A percentile compares a stretch with the other conserved stretches of the same genome.
Evolutionary conservation across 2,329 filamentous ascomycete genomes (phyloP).

Genomic region (Monilinia fructicola): DNA sequence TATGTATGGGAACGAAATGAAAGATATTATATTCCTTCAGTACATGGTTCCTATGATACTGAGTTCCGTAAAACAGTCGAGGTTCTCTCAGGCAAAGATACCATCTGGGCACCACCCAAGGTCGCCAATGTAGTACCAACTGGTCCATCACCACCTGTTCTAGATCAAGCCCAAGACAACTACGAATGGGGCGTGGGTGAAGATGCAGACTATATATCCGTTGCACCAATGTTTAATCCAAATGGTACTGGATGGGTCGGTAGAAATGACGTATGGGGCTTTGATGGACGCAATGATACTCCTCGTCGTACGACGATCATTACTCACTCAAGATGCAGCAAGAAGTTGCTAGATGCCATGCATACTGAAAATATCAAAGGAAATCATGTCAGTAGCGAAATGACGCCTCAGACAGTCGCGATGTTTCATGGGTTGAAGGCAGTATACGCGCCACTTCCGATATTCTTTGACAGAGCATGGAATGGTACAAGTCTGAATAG

Average conservation of each 20-base stretch:
- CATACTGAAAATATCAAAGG: constrained; percentile 72
- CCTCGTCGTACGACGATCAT: constrained; percentile 68
- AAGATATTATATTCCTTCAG: constrained; percentile 69
- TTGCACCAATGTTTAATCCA: constrained; percentile 78
- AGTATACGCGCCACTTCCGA: constrained; percentile 74
- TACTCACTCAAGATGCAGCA: constrained; percentile 72
- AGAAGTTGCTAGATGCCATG: constrained; percentile 71
- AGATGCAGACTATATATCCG: constrained; percentile 62
- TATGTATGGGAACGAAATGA: constrained; percentile 73
- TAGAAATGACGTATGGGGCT: constrained; percentile 58
- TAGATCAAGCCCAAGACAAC: constrained; percentile 59
- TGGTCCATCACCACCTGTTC: constrained; percentile 62
- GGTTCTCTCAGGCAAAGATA: constrained; percentile 32
- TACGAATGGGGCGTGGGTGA: constrained; percentile 77
- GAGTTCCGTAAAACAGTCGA: constrained; percentile 67
- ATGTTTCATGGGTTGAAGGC: constrained; percentile 78
- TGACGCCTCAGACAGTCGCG: constrained; percentile 72
- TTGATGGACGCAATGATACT: constrained; percentile 46
- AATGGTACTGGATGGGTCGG: constrained; percentile 72
- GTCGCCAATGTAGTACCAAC: constrained; percentile 61
- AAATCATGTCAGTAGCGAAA: constrained; percentile 76
- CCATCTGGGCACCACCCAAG: constrained; percentile 62
- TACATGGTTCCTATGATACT: constrained; percentile 66
- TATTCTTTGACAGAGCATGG: constrained; percentile 78
- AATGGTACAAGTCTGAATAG: constrained; percentile 51